These are phyloP conservation scores for Stachybotrys elegans DNA, from an alignment of 2,329 filamentous ascomycete species.

Conservation along the genomic window DNA sequence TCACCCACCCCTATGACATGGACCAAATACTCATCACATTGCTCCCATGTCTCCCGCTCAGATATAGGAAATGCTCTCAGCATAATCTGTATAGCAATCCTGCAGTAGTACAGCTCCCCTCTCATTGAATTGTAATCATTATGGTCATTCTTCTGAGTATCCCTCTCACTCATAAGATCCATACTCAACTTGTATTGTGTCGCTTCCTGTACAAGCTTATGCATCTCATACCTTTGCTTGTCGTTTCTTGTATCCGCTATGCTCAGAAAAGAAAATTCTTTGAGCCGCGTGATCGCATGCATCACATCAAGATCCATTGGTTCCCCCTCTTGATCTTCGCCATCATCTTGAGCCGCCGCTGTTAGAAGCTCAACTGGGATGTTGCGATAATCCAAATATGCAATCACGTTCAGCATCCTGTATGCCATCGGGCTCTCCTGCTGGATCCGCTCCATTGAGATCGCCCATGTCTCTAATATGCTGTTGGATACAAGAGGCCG, in stretches of 20 bases:
- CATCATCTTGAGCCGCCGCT: slow-evolving; percentile 8
- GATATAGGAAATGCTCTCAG: slow-evolving; percentile 13
- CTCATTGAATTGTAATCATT: neutral
- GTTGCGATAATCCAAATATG: slow-evolving; percentile 26
- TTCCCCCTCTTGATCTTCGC: neutral
- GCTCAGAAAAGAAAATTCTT: slow-evolving; percentile 28
- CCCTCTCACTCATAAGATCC: neutral
- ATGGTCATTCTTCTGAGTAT: neutral
- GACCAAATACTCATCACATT: slow-evolving; percentile 20
- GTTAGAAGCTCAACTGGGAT: slow-evolving; percentile 21
- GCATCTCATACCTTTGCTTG: slow-evolving; percentile 20
- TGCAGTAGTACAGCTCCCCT: slow-evolving; percentile 14
- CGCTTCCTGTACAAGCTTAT: slow-evolving; percentile 25
- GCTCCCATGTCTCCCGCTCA: slow-evolving; percentile 11
- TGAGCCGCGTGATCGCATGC: slow-evolving; percentile 18
- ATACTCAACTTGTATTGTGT: slow-evolving; percentile 12
- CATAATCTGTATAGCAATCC: slow-evolving; percentile 16
- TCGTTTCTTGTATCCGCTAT: slow-evolving; percentile 3
- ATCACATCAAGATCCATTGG: slow-evolving; percentile 5
- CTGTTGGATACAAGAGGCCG: slow-evolving; percentile 22
- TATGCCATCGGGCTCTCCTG: slow-evolving; percentile 20
- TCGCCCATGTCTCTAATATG: slow-evolving; percentile 26
- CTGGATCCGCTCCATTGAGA: slow-evolving; percentile 25
- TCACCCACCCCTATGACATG: slow-evolving; percentile 19
- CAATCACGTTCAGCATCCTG: slow-evolving; percentile 22